Percentiles rank a stretch among this genome's conserved stretches.
Evolutionary conservation across 2,329 filamentous ascomycete genomes (phyloP).

Genomic region (Pseudofabraea citricarpa): DNA sequence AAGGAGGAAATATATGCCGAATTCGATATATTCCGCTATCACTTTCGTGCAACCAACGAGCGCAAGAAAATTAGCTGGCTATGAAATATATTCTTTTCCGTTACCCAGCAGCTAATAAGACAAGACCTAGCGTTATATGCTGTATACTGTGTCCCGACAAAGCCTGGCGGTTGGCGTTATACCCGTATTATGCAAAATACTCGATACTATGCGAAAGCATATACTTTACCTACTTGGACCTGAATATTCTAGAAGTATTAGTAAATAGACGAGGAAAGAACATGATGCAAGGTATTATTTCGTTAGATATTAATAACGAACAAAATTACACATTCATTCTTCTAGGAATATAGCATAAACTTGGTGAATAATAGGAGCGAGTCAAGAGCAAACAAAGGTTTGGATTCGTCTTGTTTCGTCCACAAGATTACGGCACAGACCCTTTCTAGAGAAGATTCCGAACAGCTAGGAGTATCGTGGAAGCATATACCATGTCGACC

Average conservation of each 20-base stretch:
- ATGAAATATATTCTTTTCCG: neutral
- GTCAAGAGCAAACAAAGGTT: neutral
- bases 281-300: neutral
- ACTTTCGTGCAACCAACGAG: neutral
- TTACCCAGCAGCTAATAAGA: neutral
- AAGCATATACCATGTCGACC: neutral
- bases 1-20: neutral
- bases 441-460: neutral
- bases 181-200: neutral
- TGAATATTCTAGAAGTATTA: neutral
- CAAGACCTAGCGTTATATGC: neutral
- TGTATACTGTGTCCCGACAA: neutral
- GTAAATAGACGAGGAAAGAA: neutral
- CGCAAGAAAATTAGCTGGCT: neutral
- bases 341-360: neutral
- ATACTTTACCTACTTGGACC: neutral
- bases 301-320: neutral
- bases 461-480: neutral
- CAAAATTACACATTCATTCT: neutral
- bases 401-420: neutral
- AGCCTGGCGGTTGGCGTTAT: neutral
- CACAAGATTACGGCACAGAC: neutral
- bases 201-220: neutral
- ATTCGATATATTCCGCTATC: neutral
- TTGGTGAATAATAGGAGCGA: neutral